These are phyloP conservation scores for Skeletonema potamos DNA, from an alignment of 108 stramenopile species.

Conservation along the genomic window DNA sequence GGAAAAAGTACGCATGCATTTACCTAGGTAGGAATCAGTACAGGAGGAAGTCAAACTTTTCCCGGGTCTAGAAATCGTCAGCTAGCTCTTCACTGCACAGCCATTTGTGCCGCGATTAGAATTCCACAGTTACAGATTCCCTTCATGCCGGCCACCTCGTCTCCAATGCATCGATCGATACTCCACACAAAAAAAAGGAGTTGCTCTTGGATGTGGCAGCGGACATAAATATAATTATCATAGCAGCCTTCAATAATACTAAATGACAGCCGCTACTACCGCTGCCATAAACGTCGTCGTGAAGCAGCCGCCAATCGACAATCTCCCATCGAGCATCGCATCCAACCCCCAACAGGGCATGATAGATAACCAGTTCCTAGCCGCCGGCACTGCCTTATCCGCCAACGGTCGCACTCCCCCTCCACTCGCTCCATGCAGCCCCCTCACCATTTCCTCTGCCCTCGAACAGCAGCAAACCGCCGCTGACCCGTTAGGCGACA, in stretches of 20 bases:
- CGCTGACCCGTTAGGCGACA: background rate
- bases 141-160: no score
- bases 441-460: background rate
- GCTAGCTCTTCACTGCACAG: background rate
- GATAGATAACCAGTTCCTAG: background rate
- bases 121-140: background rate
- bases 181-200: background rate
- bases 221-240: background rate
- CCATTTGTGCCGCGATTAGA: no score
- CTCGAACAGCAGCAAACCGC: slow-evolving; percentile 2
- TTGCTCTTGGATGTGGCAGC: background rate
- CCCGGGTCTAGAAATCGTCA: background rate
- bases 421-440: background rate
- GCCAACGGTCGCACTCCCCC: background rate
- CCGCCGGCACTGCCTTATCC: background rate
- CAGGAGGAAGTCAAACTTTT: background rate
- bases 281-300: background rate
- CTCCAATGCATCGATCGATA: no score
- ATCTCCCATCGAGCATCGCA: background rate
- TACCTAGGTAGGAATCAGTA: background rate
- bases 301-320: background rate
- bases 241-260: background rate
- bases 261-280: background rate
- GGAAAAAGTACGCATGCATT: background rate
- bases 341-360: slow-evolving; percentile 57